Conservation (phyloP, 2,329 filamentous ascomycete genomes). For the Ophiostoma triangulosporum region DNA sequence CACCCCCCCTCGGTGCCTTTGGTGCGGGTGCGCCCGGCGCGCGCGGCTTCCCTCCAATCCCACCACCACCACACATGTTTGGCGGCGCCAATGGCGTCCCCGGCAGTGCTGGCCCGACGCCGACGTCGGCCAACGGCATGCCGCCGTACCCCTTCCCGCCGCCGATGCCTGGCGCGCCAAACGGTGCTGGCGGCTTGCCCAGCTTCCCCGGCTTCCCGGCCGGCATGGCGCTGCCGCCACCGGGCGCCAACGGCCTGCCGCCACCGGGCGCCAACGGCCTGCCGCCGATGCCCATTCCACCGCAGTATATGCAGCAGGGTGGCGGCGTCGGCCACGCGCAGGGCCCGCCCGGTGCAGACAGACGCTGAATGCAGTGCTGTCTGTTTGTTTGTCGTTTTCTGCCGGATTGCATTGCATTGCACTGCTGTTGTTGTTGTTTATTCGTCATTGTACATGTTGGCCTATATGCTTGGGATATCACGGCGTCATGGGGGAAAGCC, state of each 20-base stretch:
- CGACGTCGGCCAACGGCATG: slow-evolving; percentile 19
- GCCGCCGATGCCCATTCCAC: slow-evolving; percentile 23
- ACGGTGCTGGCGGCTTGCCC: slow-evolving; percentile 24
- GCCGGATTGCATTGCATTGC: background rate
- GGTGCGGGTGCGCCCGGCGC: background rate
- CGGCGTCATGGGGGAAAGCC: background rate
- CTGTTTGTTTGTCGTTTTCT: background rate
- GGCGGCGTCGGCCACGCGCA: slow-evolving; percentile 19
- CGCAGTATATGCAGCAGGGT: slow-evolving; percentile 24
- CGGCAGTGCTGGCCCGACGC: slow-evolving; percentile 3
- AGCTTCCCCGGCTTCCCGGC: slow-evolving; percentile 23
- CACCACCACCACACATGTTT: background rate
- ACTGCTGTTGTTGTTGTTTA: background rate
- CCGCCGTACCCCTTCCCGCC: slow-evolving; percentile 36
- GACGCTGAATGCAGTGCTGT: slow-evolving; percentile 19
- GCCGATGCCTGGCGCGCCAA: slow-evolving; percentile 6
- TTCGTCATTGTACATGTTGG: background rate
- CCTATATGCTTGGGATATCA: background rate
- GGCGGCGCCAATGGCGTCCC: background rate
- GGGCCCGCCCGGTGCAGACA: slow-evolving; percentile 9
- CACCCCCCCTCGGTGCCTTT: background rate
- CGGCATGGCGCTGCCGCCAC: slow-evolving; percentile 26
- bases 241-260: slow-evolving; percentile 22
- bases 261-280: slow-evolving; percentile 21
- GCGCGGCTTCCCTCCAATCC: background rate